Evolutionary conservation across 106 monocot genomes (phyloP), one percentile per base, ranked within the genome.

Genomic region (Apostasia ramifera): DNA sequence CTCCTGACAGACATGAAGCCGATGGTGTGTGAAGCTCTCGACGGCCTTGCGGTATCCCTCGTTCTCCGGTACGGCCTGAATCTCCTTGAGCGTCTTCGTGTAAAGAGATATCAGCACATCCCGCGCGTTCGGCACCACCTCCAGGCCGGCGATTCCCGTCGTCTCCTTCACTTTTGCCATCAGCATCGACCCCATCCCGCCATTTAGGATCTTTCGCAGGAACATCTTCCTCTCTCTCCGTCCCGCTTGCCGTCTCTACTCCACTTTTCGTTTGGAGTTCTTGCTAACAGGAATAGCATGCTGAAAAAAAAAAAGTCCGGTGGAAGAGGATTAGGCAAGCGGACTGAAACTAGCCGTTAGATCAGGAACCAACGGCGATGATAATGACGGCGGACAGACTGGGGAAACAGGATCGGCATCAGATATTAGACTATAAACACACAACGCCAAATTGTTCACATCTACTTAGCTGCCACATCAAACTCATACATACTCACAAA

Each of bases 41-140:
- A 92, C 95, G 48, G 95, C 91, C 84, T 95, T 92, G 12, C 95
- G 81, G 76, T 95, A 95, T 3, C 84, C 86, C 72, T 95, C 95
- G 48, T 80, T 74, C 73, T 86, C 76, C 10, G 95, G 95, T 2
- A 95, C 84, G 70, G 80, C 86, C 78, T 86, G 55, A 80, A 95
- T 86, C 82, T 91, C 94, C 71, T 82, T 80, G 8, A 95, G 88
- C 7, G 95, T 95, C 55, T 61, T 66, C 51, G 44, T 80, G 88
- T 95, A 91, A 40, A 95, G 86, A 0, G 70, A 80, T 72, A 91
- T 84, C 64, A 95, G 78, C 55, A 95, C 95, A 69, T 91, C 88
- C 58, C 84, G 61, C 7, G 95, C 95, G 80, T 95, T 91, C 12
- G 95, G 95, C 54, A 88, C 95, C 62, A 95, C 91, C 10, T 91